Evolutionary conservation across 2,329 filamentous ascomycete genomes (phyloP).

Genomic region (Cladophialophora yegresii): DNA sequence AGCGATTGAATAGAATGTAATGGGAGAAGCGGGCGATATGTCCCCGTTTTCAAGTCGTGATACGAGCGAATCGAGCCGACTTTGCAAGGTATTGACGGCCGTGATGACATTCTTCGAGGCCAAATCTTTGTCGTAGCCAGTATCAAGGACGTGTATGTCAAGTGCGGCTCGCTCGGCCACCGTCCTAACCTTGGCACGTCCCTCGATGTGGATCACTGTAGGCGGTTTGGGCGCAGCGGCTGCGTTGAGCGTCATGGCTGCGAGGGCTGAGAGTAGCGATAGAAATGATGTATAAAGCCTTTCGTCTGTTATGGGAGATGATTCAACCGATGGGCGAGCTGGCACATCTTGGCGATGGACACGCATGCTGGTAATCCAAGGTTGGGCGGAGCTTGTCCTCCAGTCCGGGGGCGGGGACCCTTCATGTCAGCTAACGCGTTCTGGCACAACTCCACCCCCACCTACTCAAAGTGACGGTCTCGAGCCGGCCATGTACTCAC

Average conservation of each 20-base stretch:
- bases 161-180: slow-evolving; percentile 21
- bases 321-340: not conserved
- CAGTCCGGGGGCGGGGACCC: not conserved
- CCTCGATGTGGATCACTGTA: slow-evolving; percentile 24
- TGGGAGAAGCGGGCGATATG: slow-evolving; percentile 30
- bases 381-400: not conserved
- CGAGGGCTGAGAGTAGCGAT: not conserved
- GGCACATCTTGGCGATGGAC: not conserved
- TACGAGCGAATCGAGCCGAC: slow-evolving; percentile 10
- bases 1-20: slow-evolving; percentile 30
- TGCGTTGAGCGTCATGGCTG: not conserved
- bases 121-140: slow-evolving; percentile 13
- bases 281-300: not conserved
- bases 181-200: slow-evolving; percentile 14
- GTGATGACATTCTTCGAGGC: slow-evolving; percentile 23
- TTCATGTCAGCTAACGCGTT: slow-evolving; percentile 4
- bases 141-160: slow-evolving; percentile 14
- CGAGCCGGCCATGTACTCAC: slow-evolving; percentile 32
- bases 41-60: slow-evolving; percentile 10
- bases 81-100: slow-evolving; percentile 18
- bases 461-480: slow-evolving; percentile 14
- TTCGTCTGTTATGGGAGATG: not conserved
- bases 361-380: not conserved
- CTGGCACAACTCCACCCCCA: not conserved
- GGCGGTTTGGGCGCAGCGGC: slow-evolving; percentile 2